phyloP scores from a whole-genome alignment of 1,139 yeast genomes.

The Suhomyces bolitotheri region DNA sequence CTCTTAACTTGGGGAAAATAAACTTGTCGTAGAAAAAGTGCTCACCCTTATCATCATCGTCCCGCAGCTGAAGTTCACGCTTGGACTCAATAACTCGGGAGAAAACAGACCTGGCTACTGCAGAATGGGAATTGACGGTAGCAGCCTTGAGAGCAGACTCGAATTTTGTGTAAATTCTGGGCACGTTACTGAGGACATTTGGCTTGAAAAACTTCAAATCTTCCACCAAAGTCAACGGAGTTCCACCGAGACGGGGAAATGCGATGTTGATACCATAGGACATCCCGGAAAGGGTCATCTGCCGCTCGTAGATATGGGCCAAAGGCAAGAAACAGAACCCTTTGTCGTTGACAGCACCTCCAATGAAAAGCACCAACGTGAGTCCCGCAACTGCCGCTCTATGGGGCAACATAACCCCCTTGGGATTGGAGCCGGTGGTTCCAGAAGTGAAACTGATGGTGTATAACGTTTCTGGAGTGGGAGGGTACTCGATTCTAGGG shows the following conservation, averaged over 20 bases:
- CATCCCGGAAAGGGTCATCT: constrained; percentile 17
- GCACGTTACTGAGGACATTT: constrained; percentile 55
- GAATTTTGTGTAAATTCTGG: constrained; percentile 63
- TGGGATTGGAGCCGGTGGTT: constrained; percentile 68
- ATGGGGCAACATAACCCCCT: constrained; percentile 70
- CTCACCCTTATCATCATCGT: constrained; percentile 26
- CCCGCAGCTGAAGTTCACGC: constrained; percentile 18
- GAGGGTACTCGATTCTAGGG: constrained; percentile 46
- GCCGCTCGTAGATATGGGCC: constrained; percentile 30
- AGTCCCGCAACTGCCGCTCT: constrained; percentile 52
- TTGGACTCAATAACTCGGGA: constrained; percentile 20
- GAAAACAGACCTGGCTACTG: constrained; percentile 15
- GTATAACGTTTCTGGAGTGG: constrained; percentile 53
- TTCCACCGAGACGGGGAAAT: constrained; percentile 32
- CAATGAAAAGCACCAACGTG: constrained; percentile 26
- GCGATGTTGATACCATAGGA: constrained; percentile 20
- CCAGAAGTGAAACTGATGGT: constrained; percentile 81
- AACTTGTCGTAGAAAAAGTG: constrained; percentile 49
- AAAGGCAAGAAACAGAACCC: constrained; percentile 26
- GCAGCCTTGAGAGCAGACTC: constrained; percentile 52
- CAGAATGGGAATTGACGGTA: constrained; percentile 30
- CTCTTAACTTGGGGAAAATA: constrained; percentile 53
- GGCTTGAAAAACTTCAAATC: constrained; percentile 61
- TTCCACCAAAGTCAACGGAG: constrained; percentile 51
- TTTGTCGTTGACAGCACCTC: constrained; percentile 10